These are phyloP conservation scores for Tricholoma matsutake DNA, from an alignment of 768 basidiomycete species.

Conservation along the genomic window DNA sequence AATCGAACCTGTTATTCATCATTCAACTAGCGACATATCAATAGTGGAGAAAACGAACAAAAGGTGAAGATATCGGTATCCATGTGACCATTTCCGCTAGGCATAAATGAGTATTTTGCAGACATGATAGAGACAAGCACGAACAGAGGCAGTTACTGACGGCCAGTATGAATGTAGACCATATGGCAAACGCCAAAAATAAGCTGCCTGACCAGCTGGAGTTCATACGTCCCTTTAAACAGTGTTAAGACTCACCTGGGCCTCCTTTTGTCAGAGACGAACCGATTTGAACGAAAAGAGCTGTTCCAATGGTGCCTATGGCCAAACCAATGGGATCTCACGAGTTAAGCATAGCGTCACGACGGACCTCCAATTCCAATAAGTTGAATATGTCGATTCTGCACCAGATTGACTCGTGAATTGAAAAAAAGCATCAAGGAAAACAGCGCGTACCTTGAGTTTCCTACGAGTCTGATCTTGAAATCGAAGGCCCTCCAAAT, in stretches of 20 bases:
- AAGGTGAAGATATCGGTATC: conserved; percentile 76
- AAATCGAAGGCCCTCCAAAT: conserved; percentile 10
- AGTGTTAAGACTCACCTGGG: conserved; percentile 44
- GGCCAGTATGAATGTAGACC: conserved; percentile 47
- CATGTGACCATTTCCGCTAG: conserved; percentile 80
- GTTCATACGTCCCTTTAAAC: conserved; percentile 28
- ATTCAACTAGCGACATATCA: background rate
- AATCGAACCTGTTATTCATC: conserved; percentile 44
- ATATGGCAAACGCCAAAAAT: conserved; percentile 48
- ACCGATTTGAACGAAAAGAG: conserved; percentile 74
- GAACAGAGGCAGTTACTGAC: conserved; percentile 45
- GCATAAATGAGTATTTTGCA: background rate
- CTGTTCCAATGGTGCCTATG: conserved; percentile 69
- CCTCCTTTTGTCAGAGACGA: conserved; percentile 56
- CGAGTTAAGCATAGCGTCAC: background rate
- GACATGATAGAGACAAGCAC: conserved; percentile 9
- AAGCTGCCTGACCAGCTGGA: conserved; percentile 36
- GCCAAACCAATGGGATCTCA: conserved; percentile 4
- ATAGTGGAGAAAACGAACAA: conserved; percentile 38
- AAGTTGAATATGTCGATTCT: conserved; percentile 51
- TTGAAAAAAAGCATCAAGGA: background rate
- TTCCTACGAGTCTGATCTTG: conserved; percentile 36
- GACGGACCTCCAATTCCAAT: conserved; percentile 47
- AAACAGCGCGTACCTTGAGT: conserved; percentile 29
- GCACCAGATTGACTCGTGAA: background rate